Base-by-base conservation (phyloP, 768 basidiomycete species). In the Lactarius akahatsu region DNA sequence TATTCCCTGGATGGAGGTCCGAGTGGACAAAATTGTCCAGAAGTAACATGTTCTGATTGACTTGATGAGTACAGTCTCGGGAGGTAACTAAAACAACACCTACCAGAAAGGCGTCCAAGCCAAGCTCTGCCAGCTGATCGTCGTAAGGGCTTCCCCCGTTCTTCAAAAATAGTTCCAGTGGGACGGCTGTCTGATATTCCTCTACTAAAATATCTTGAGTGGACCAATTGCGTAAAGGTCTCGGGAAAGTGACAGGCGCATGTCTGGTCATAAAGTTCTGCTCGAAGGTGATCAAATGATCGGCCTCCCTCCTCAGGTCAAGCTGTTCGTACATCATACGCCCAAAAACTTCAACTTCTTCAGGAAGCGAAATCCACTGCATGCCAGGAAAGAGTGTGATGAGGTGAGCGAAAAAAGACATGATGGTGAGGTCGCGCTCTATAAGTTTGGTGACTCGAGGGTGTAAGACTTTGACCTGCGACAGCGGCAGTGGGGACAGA, bases 11-110 rank as follows among this genome's bases (percentile, higher is more conserved):
- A 75, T 93, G 92, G 26, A 94, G 84, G 74, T 94, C 92, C 4
- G 91, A 83, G 75, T 98, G 97, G 11, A 96, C 94, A 77, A 97
- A 99, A 77, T 99, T 98, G 77, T 99, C 97, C 55, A 99, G 80
- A 1, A 99, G 80, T 23, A 99, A 86, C 97, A 99, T 99, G 78
- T 98, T 94, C 94, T 98, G 72, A 20, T 41, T 36, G 23, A 41
- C 69, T 8, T 45, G 61, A 52, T 73, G 62, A 41, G 66, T 58
- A 61, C 32, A 18, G 2, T 68, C 50, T 11, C 4, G 36, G 60
- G 54, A 10, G 41, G 59, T 11, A 28, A 57, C 28, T 18, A 57
- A 32, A 57, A 32, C 16, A 57, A 61, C 56, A 78, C 91, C 70
- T 73, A 94, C 95, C 76, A 99, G 75, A 77, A 98, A 99, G 1